Percentiles rank a stretch among this genome's conserved stretches.
Conservation (phyloP, 306 rosid genomes). For the Begonia peltatifolia region DNA sequence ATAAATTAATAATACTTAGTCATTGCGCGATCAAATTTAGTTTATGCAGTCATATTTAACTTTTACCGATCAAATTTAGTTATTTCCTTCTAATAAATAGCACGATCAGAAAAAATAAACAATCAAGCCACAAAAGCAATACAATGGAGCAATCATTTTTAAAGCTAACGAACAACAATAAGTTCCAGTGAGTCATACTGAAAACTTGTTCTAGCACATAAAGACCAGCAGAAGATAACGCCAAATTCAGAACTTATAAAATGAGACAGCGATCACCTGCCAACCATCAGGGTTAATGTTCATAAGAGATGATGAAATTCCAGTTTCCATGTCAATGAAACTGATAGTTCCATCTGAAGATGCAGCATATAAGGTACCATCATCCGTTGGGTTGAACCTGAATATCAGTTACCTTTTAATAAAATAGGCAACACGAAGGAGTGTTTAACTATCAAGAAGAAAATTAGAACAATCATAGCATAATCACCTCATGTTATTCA, state of each 20-base stretch:
- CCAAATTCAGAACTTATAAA: too few relatives aligned
- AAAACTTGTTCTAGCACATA: not conserved
- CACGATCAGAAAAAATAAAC: too few relatives aligned
- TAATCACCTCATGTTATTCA: slow-evolving; percentile 77
- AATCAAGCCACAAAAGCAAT: too few relatives aligned
- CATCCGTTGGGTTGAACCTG: slow-evolving; percentile 72
- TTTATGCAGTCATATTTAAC: too few relatives aligned
- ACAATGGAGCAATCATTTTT: too few relatives aligned
- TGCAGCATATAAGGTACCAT: slow-evolving; percentile 59
- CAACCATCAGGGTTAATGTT: slow-evolving; percentile 80
- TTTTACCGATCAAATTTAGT: too few relatives aligned
- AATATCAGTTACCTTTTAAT: slow-evolving; percentile 4
- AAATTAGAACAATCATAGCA: slow-evolving; percentile 1
- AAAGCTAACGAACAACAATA: too few relatives aligned
- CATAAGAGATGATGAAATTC: slow-evolving; percentile 51
- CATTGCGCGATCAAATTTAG: too few relatives aligned
- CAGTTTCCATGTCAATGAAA: slow-evolving; percentile 76
- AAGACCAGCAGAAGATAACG: not conserved
- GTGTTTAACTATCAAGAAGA: not conserved
- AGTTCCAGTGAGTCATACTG: too few relatives aligned
- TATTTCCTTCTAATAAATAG: too few relatives aligned
- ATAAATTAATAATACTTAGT: too few relatives aligned
- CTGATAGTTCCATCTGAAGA: slow-evolving; percentile 88
- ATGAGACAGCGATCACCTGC: slow-evolving; percentile 37
- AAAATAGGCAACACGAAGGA: not conserved